These are phyloP conservation scores for Parastagonospora nodorum DNA, from an alignment of 2,329 filamentous ascomycete genomes.

Conservation along the genomic window DNA sequence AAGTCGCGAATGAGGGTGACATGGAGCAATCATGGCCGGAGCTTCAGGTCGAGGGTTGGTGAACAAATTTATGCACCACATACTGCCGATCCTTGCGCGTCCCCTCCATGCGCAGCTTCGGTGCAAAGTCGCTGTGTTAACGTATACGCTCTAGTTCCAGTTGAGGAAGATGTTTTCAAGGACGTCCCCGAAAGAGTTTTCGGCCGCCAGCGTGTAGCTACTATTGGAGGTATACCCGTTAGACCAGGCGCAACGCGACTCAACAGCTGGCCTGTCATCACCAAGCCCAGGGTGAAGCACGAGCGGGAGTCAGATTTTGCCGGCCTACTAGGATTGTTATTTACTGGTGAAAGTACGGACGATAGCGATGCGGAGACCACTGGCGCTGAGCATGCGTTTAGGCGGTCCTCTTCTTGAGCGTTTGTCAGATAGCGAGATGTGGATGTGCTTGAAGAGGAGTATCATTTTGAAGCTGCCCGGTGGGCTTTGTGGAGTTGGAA, in stretches of 20 bases:
- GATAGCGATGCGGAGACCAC: too few relatives aligned
- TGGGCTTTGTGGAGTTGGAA: neutral
- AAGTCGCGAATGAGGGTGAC: constrained; percentile 28
- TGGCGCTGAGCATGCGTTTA: too few relatives aligned
- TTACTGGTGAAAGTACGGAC: neutral
- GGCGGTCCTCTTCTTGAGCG: too few relatives aligned
- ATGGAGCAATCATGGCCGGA: constrained; percentile 28
- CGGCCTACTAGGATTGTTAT: constrained; percentile 6
- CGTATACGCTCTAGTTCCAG: constrained; percentile 5
- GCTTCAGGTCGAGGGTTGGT: constrained; percentile 38
- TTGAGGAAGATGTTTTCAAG: constrained; percentile 1
- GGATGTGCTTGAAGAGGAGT: neutral
- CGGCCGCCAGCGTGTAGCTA: constrained; percentile 7
- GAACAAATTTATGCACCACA: constrained; percentile 11
- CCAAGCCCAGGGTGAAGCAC: neutral
- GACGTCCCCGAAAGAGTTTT: neutral
- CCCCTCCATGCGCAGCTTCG: neutral
- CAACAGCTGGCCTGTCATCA: constrained; percentile 3
- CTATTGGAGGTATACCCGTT: constrained; percentile 2
- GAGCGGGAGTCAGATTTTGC: neutral
- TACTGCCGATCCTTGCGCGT: neutral
- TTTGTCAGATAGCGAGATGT: too few relatives aligned
- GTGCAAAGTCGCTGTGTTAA: constrained; percentile 5
- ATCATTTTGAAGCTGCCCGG: neutral
- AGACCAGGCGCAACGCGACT: constrained; percentile 1